Evolutionary conservation across 2,329 filamentous ascomycete species (phyloP), one percentile per base, ranked within the genome.

Genomic region (Neonectria faginata): DNA sequence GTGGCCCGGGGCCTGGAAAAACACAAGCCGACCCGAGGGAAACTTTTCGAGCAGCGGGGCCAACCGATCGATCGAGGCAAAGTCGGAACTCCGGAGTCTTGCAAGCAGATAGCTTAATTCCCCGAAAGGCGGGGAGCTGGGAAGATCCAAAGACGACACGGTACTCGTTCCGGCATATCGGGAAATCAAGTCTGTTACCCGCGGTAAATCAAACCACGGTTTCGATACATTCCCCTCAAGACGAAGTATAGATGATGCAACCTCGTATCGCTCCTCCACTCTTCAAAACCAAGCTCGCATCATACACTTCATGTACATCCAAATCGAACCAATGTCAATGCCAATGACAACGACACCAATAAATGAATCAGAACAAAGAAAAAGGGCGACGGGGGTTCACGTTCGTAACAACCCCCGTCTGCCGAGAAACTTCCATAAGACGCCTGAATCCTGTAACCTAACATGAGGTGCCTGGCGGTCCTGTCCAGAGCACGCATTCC

Each of bases 401-500:
- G 56, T 68, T 74, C 73, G 64, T 74, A 61, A 62, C 65, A 74
- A 68, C 69, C 71, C 70, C 64, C 60, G 59, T 59, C 57, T 57
- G 44, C 60, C 47, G 44, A 66, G 52, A 57, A 57, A 65, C 61
- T 65, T 64, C 66, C 67, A 58, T 65, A 64, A 73, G 69, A 73
- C 72, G 72, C 72, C 72, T 70, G 54, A 61, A 68, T 55, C 70
- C 68, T 69, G 64, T 72, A 71, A 65, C 69, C 66, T 68, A 70
- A 69, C 69, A 73, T 63, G 65, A 70, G 69, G 69, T 70, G 63
- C 67, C 61, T 66, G 56, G 61, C 56, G 42, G 62, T 70, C 66
- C 42, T 72, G 70, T 68, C 70, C 67, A 73, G 67, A 72, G 69
- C 70, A 67, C 53, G 53, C 63, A 63, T 53, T 39, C 41, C 62